A percentile compares a stretch with the other conserved stretches of the same genome.
These are phyloP conservation scores for Taphrina betulina DNA, from an alignment of 1,139 yeast species.

Conservation along the genomic window DNA sequence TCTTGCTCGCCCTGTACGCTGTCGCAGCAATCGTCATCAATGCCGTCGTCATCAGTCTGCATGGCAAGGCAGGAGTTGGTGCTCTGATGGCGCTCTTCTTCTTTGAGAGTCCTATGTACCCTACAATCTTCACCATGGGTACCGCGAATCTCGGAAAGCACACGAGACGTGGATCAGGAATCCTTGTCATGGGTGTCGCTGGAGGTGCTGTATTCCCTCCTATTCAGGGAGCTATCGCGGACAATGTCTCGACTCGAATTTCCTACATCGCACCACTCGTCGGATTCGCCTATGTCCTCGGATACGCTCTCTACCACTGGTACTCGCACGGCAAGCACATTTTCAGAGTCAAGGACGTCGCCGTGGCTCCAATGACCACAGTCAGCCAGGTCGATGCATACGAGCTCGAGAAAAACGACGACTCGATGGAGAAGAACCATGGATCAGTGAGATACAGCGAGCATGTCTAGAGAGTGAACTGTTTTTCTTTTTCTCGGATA, in stretches of 20 bases:
- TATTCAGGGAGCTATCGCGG: slow-evolving; percentile 24
- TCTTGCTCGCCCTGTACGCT: slow-evolving; percentile 17
- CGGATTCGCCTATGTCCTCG: slow-evolving; percentile 14
- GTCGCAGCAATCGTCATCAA: slow-evolving; percentile 12
- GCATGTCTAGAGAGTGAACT: neutral
- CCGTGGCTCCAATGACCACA: too few relatives aligned
- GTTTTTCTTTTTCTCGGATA: too few relatives aligned
- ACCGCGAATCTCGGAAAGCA: slow-evolving; percentile 33
- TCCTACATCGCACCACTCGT: slow-evolving; percentile 10
- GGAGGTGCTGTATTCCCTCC: slow-evolving; percentile 35
- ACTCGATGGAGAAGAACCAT: neutral
- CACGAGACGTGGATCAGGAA: slow-evolving; percentile 33
- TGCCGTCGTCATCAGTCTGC: slow-evolving; percentile 2
- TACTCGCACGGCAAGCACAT: slow-evolving; percentile 10
- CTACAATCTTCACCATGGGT: slow-evolving; percentile 34
- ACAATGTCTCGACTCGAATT: slow-evolving; percentile 6
- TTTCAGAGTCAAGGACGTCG: slow-evolving; percentile 18
- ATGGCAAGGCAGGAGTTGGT: slow-evolving; percentile 32
- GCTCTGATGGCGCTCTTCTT: slow-evolving; percentile 30
- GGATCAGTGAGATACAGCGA: slow-evolving; percentile 1
- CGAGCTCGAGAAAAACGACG: too few relatives aligned
- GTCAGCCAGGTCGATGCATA: too few relatives aligned
- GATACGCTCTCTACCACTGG: slow-evolving; percentile 20
- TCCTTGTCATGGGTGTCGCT: slow-evolving; percentile 34
- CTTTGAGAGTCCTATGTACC: slow-evolving; percentile 34